These are phyloP conservation scores for Trichoderma sp. DNA, from an alignment of 2,329 filamentous ascomycete species.

Conservation along the genomic window DNA sequence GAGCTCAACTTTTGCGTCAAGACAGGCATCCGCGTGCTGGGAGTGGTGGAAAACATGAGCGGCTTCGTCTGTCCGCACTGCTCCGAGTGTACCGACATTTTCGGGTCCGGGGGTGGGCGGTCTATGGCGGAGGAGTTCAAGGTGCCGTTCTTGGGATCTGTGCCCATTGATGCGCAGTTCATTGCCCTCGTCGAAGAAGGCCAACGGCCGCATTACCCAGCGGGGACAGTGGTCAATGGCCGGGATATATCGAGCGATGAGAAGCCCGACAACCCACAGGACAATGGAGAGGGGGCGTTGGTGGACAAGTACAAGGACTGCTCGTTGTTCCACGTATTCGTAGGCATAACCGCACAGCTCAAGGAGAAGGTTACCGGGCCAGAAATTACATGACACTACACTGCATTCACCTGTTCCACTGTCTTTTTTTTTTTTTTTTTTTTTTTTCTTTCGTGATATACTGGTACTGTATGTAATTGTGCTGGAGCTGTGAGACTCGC, in stretches of 20 bases:
- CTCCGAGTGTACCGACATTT: slow-evolving; percentile 87
- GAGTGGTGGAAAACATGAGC: slow-evolving; percentile 96
- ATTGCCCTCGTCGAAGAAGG: slow-evolving; percentile 80
- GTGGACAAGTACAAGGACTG: slow-evolving; percentile 72
- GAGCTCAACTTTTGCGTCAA: slow-evolving; percentile 92
- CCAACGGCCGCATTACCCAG: slow-evolving; percentile 61
- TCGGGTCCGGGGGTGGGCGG: slow-evolving; percentile 84
- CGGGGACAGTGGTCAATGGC: slow-evolving; percentile 61
- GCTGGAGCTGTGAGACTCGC: neutral
- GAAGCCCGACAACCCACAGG: slow-evolving; percentile 22
- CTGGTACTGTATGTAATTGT: neutral
- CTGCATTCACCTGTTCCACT: neutral
- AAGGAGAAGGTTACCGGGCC: neutral
- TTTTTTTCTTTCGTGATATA: neutral
- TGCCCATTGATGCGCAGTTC: slow-evolving; percentile 93
- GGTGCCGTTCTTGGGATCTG: slow-evolving; percentile 78
- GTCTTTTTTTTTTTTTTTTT: too few relatives aligned
- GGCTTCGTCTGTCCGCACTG: slow-evolving; percentile 80
- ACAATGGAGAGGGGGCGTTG: slow-evolving; percentile 39
- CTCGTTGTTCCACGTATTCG: slow-evolving; percentile 67
- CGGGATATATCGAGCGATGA: slow-evolving; percentile 43
- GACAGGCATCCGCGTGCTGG: slow-evolving; percentile 73
- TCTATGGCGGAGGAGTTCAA: slow-evolving; percentile 84
- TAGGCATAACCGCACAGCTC: slow-evolving; percentile 52
- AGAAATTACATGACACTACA: slow-evolving; percentile 14